phyloP scores from a whole-genome alignment of 768 basidiomycete genomes.

The Tylopilus subfusipes region DNA sequence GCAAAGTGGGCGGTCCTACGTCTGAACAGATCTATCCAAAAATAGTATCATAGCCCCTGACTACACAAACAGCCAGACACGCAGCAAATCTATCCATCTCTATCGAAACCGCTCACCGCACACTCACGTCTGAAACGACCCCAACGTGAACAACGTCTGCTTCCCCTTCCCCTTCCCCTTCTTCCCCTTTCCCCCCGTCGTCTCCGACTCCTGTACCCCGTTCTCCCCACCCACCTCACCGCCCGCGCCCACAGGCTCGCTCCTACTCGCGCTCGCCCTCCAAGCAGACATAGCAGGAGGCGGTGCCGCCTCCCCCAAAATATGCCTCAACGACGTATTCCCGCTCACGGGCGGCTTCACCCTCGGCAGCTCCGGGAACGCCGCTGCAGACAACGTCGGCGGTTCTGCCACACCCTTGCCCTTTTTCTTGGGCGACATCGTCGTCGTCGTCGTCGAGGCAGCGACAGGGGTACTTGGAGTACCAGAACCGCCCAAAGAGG shows the following conservation, averaged over 20 bases:
- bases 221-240: neutral
- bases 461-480: neutral
- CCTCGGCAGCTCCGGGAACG: slow-evolving; percentile 72
- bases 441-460: neutral
- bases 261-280: slow-evolving; percentile 13
- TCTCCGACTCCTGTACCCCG: neutral
- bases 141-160: slow-evolving; percentile 74
- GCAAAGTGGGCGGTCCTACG: no score
- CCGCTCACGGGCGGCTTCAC: slow-evolving; percentile 51
- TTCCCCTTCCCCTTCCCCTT: slow-evolving; percentile 83
- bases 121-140: slow-evolving; percentile 41
- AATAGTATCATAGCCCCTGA: neutral
- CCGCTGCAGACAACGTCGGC: slow-evolving; percentile 47
- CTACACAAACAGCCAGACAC: no score
- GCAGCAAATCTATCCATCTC: neutral
- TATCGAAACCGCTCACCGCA: neutral
- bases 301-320: slow-evolving; percentile 34
- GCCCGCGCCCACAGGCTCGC: neutral
- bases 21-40: neutral
- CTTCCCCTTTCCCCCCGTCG: slow-evolving; percentile 47
- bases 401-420: slow-evolving; percentile 15
- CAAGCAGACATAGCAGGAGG: slow-evolving; percentile 35
- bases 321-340: slow-evolving; percentile 64
- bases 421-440: slow-evolving; percentile 13
- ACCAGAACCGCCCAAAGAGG: slow-evolving; percentile 27